phyloP scores from a whole-genome alignment of 208 protist species.

The Leishmania turanica region DNA sequence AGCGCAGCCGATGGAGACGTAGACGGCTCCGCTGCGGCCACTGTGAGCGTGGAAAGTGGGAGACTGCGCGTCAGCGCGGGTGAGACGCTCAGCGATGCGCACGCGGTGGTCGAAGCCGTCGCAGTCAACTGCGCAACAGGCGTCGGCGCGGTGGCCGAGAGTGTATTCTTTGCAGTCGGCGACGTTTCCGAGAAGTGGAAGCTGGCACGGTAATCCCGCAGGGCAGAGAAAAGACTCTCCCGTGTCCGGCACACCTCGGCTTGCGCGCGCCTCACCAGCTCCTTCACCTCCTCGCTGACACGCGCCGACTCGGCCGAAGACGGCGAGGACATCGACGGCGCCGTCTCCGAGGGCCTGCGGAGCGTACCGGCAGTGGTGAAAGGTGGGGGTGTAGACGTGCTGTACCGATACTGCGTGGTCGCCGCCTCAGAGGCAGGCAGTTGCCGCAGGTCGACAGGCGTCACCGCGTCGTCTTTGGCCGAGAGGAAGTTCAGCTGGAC shows the following conservation, averaged over 20 bases:
- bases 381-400: slow-evolving; percentile 7
- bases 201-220: slow-evolving; percentile 26
- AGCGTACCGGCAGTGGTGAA: neutral
- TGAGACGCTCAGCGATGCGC: neutral
- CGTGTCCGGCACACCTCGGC: slow-evolving; percentile 72
- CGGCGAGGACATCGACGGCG: slow-evolving; percentile 2
- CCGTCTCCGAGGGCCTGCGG: neutral
- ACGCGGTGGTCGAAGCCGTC: neutral
- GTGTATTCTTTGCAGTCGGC: neutral
- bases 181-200: slow-evolving; percentile 18
- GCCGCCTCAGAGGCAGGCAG: neutral
- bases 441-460: neutral
- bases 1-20: neutral
- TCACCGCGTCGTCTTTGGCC: neutral
- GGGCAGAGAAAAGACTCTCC: slow-evolving; percentile 58
- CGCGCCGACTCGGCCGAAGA: slow-evolving; percentile 34
- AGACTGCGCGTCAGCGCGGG: slow-evolving; percentile 14
- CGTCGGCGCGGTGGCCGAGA: neutral
- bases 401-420: neutral
- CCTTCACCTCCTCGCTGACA: slow-evolving; percentile 66
- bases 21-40: neutral
- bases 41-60: neutral
- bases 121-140: neutral
- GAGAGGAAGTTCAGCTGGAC: slow-evolving; percentile 3
- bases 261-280: slow-evolving; percentile 63